phyloP scores from a whole-genome alignment of 345 rosid genomes.

The Hibiscus syriacus region DNA sequence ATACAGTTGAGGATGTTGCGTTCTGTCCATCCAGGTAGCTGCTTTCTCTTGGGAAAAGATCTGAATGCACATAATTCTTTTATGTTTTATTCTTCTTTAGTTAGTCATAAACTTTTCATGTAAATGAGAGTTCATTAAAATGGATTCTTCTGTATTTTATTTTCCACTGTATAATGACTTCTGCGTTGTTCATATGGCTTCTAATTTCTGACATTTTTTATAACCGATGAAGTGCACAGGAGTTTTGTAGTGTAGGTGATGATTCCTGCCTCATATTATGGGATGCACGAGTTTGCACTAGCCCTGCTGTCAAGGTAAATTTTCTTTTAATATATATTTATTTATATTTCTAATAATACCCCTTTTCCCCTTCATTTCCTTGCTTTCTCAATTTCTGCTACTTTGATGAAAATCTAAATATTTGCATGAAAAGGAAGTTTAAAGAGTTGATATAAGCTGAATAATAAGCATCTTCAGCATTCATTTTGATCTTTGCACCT shows the following conservation, averaged over 20 bases:
- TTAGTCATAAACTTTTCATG: neutral
- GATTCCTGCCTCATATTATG: slow-evolving; percentile 98
- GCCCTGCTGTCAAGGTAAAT: slow-evolving; percentile 70
- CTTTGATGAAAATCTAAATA: neutral
- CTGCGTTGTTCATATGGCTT: neutral
- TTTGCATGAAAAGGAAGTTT: neutral
- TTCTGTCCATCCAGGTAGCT: slow-evolving; percentile 93
- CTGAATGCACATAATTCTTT: neutral
- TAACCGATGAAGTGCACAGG: slow-evolving; percentile 64
- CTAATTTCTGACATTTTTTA: slow-evolving; percentile 18
- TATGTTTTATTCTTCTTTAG: neutral
- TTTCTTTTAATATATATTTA: no score
- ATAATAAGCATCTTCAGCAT: neutral
- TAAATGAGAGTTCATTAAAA: no score
- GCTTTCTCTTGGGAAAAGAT: slow-evolving; percentile 6
- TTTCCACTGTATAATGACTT: neutral
- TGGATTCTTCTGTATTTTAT: no score
- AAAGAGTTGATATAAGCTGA: neutral
- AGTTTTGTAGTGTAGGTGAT: slow-evolving; percentile 98
- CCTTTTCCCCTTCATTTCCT: neutral
- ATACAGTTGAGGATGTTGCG: slow-evolving; percentile 95
- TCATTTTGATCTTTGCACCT: neutral
- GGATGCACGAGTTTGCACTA: slow-evolving; percentile 90
- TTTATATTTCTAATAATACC: neutral
- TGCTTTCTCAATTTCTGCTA: neutral